Conservation (phyloP, 75 land plant species). For the Azolla pinnata region DNA sequence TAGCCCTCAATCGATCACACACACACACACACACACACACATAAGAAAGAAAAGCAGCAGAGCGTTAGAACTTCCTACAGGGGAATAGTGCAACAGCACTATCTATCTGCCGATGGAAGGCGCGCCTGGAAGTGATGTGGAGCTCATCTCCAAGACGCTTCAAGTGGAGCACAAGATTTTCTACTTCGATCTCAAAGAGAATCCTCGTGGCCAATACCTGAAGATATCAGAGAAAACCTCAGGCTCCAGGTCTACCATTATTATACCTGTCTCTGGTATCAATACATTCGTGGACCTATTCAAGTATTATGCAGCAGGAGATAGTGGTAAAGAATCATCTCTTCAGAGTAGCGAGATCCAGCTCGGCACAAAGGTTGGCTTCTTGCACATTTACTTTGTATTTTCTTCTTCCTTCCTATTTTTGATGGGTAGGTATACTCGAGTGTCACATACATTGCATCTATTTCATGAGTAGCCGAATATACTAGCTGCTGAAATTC, state of each 20-base stretch:
- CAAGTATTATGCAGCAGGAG: conserved; percentile 55
- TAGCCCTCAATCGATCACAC: too few relatives aligned
- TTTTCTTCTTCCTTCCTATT: too few relatives aligned
- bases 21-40: too few relatives aligned
- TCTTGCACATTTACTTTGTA: too few relatives aligned
- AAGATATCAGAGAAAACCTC: conserved; percentile 95
- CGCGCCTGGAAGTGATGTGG: conserved; percentile 60
- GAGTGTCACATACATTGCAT: too few relatives aligned
- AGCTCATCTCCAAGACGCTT: conserved; percentile 68
- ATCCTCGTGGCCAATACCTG: conserved; percentile 76
- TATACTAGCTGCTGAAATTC: conserved; percentile 7
- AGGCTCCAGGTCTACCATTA: conserved; percentile 78
- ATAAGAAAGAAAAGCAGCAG: too few relatives aligned
- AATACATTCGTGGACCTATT: conserved; percentile 79
- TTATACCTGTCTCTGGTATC: conserved; percentile 66
- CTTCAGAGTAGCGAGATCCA: conserved; percentile 73
- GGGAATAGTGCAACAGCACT: too few relatives aligned
- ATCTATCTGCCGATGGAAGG: too few relatives aligned
- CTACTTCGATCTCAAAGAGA: conserved; percentile 94
- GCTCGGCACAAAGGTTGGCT: conserved; percentile 70
- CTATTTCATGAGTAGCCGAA: too few relatives aligned
- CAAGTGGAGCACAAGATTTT: conserved; percentile 97
- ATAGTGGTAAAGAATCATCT: conserved; percentile 55
- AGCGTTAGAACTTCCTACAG: too few relatives aligned
- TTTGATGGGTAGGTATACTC: too few relatives aligned